phyloP scores from a whole-genome alignment of 2,329 filamentous ascomycete genomes.

The Fusarium denticulatum region DNA sequence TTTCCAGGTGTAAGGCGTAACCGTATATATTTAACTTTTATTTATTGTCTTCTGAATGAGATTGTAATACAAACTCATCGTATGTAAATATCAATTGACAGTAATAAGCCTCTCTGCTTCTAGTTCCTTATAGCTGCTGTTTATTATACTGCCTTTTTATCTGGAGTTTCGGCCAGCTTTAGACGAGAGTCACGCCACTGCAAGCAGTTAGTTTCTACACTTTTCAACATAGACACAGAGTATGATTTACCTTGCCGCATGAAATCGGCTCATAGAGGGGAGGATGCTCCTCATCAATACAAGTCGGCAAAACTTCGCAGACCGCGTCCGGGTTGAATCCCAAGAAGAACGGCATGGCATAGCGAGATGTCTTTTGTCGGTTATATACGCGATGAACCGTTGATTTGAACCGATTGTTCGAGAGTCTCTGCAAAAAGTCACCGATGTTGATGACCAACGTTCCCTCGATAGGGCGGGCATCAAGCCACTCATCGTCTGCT shows the following conservation, averaged over 20 bases:
- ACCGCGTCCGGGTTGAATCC: slow-evolving; percentile 11
- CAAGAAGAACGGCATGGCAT: slow-evolving; percentile 1
- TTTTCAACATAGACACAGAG: accelerated
- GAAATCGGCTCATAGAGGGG: slow-evolving; percentile 11
- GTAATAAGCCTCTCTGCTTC: no score
- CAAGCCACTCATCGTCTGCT: slow-evolving; percentile 12
- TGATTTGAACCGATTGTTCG: background rate
- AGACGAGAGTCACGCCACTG: slow-evolving; percentile 3
- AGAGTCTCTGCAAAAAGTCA: slow-evolving; percentile 1
- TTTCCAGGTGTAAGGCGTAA: no score
- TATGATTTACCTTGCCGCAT: background rate
- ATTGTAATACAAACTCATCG: no score
- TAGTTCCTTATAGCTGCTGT: background rate
- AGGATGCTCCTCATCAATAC: background rate
- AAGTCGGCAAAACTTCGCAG: slow-evolving; percentile 6
- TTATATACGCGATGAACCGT: slow-evolving; percentile 15
- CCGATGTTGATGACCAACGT: slow-evolving; percentile 13
- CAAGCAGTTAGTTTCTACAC: accelerated
- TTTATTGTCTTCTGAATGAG: no score
- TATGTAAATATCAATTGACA: no score
- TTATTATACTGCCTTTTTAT: background rate
- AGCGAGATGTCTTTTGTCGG: background rate
- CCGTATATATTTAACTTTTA: no score
- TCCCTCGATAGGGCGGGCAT: background rate
- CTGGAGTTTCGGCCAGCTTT: background rate